Evolutionary conservation across 805 yeast species (phyloP), one percentile per base, ranked within the genome.

Genomic region (Candida argentea): DNA sequence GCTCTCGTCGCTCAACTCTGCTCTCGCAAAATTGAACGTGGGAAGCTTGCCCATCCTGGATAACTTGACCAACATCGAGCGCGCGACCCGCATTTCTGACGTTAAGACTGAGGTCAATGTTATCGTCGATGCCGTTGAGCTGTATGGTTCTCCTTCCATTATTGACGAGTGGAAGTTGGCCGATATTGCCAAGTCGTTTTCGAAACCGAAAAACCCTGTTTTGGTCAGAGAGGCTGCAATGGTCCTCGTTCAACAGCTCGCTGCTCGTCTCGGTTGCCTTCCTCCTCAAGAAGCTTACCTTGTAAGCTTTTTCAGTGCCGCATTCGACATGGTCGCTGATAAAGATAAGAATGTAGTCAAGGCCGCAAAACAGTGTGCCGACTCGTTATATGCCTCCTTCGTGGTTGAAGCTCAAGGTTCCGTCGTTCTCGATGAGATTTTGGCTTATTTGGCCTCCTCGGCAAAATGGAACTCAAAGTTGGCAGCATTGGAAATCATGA

Each of bases 381-480:
- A 82, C 44, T 57, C 84, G 11, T 57, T 86, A 22, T 70, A 75
- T 42, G 78, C 76, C 6, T 57, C 73, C 37, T 80, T 70, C 60
- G 86, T 94, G 25, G 61, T 70, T 10, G 94, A 84, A 55, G 87
- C 91, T 2, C 65, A 78, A 31, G 75, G 86, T 2, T 64, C 85
- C n/a, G 69, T 72, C 10, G 65, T 87, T 20, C 50, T 89, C 27
- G 73, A 78, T 32, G 66, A 59, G 32, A 49, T 86, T 19, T 53
- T 82, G 35, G 52, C 43, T 4, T 86, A 81, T 51, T 67, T 89
- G 42, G 63, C 67, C 35, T 73, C 87, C 2, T 74, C 94, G 31
- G 94, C 95, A 25, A 89, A 87, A 57, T 87, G 95, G 94, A 91
- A 84, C 55, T 70, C 85, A 27, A 89, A 89, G 55, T 44, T 83